Conservation (phyloP, 2,329 filamentous ascomycete genomes). For the Periconia sp. region DNA sequence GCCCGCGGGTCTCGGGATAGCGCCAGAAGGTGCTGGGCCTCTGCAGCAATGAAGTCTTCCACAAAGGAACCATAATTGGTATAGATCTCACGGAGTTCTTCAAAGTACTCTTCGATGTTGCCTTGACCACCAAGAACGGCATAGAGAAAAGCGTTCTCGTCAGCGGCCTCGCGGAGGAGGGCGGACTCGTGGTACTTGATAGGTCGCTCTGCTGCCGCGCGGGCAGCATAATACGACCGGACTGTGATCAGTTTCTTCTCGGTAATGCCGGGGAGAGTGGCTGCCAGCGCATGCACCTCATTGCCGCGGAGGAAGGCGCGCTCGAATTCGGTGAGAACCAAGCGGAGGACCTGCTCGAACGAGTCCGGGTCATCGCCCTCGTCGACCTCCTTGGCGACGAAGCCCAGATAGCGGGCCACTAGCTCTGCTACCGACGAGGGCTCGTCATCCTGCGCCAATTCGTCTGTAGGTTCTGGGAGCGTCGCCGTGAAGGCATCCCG, state of each 20-base stretch:
- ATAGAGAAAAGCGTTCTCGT: slow-evolving; percentile 84
- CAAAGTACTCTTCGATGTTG: slow-evolving; percentile 99
- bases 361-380: slow-evolving; percentile 92
- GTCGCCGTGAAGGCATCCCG: slow-evolving; percentile 88
- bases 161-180: slow-evolving; percentile 84
- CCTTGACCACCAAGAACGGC: slow-evolving; percentile 96
- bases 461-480: slow-evolving; percentile 90
- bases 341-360: slow-evolving; percentile 90
- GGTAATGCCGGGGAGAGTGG: slow-evolving; percentile 85
- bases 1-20: slow-evolving; percentile 83
- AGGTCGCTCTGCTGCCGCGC: slow-evolving; percentile 80
- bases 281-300: slow-evolving; percentile 90
- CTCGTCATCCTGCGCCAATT: slow-evolving; percentile 97
- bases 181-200: slow-evolving; percentile 95
- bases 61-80: slow-evolving; percentile 90
- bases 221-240: slow-evolving; percentile 88
- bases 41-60: slow-evolving; percentile 78
- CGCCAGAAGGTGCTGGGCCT: slow-evolving; percentile 85
- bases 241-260: slow-evolving; percentile 92
- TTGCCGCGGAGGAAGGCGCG: slow-evolving; percentile 92
- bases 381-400: slow-evolving; percentile 85
- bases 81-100: slow-evolving; percentile 91
- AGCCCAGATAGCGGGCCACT: slow-evolving; percentile 91
- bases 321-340: slow-evolving; percentile 95
- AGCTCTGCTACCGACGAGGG: slow-evolving; percentile 95